Conservation (phyloP, 352 stramenopile genomes). For the Aphanomyces stellatus region DNA sequence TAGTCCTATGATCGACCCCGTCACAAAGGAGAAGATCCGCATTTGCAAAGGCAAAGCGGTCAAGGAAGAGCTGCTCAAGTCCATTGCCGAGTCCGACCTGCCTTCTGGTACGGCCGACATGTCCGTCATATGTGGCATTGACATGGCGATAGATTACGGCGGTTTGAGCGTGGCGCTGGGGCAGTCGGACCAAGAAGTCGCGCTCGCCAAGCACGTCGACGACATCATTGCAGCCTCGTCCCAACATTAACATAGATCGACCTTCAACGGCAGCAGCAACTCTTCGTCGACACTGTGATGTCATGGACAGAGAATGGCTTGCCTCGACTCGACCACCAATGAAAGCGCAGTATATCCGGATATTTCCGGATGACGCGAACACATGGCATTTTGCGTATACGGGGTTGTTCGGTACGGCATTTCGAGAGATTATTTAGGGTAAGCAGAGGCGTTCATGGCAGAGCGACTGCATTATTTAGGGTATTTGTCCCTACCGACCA, state of each 20-base stretch:
- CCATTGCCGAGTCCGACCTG: conserved; percentile 7
- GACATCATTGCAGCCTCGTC: conserved; percentile 43
- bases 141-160: conserved; percentile 42
- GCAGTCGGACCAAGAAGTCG: conserved; percentile 62
- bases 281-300: too few relatives aligned
- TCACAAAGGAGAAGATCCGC: conserved; percentile 84
- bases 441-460: too few relatives aligned
- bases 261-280: too few relatives aligned
- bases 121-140: conserved; percentile 45
- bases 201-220: conserved; percentile 50
- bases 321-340: too few relatives aligned
- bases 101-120: not conserved
- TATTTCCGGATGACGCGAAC: not conserved
- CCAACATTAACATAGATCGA: too few relatives aligned
- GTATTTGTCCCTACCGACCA: too few relatives aligned
- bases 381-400: too few relatives aligned
- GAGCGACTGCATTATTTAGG: too few relatives aligned
- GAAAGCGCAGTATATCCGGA: not conserved
- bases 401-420: too few relatives aligned
- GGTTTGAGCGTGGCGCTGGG: conserved; percentile 47
- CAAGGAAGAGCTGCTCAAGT: conserved; percentile 18
- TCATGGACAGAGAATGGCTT: too few relatives aligned
- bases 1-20: conserved; percentile 88
- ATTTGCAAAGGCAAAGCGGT: conserved; percentile 18
- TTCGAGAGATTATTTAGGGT: too few relatives aligned